Evolutionary conservation across 208 protist genomes (phyloP).

Genomic region (Trypanosoma avium): DNA sequence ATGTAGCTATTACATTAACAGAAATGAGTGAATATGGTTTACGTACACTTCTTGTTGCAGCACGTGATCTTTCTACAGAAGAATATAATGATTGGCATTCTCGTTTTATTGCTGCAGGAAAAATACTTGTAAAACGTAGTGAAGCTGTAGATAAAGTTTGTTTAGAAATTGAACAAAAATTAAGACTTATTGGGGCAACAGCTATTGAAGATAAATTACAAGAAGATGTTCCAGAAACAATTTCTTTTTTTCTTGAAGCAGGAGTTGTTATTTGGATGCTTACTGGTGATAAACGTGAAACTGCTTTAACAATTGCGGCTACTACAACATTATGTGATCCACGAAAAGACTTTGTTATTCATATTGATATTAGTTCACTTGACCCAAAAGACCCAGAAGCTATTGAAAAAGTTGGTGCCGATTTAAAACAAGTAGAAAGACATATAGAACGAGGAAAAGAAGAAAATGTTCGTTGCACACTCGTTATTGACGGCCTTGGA

Average conservation of each 20-base stretch:
- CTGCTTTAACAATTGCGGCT: conserved; percentile 87
- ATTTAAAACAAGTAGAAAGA: conserved; percentile 63
- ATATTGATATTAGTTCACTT: conserved; percentile 76
- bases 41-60: conserved; percentile 86
- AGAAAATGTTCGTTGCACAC: conserved; percentile 53
- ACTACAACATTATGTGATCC: conserved; percentile 84
- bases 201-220: conserved; percentile 98
- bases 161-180: conserved; percentile 87
- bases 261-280: conserved; percentile 97
- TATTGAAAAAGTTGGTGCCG: conserved; percentile 52
- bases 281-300: conserved; percentile 98
- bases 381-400: conserved; percentile 42
- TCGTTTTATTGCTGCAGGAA: conserved; percentile 56
- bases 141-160: conserved; percentile 76
- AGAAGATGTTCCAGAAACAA: conserved; percentile 92
- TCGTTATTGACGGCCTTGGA: conserved; percentile 84
- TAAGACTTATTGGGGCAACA: conserved; percentile 91
- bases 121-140: conserved; percentile 56
- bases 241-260: conserved; percentile 89
- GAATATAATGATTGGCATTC: conserved; percentile 70
- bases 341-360: conserved; percentile 74
- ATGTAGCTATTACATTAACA: conserved; percentile 39
- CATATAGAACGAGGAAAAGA: conserved; percentile 49
- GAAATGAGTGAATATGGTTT: conserved; percentile 84
- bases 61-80: conserved; percentile 47